A percentile compares a stretch with the other conserved stretches of the same genome.
Evolutionary conservation across 2,329 filamentous ascomycete genomes (phyloP).

Genomic region (Phaeosphaeria sp.): DNA sequence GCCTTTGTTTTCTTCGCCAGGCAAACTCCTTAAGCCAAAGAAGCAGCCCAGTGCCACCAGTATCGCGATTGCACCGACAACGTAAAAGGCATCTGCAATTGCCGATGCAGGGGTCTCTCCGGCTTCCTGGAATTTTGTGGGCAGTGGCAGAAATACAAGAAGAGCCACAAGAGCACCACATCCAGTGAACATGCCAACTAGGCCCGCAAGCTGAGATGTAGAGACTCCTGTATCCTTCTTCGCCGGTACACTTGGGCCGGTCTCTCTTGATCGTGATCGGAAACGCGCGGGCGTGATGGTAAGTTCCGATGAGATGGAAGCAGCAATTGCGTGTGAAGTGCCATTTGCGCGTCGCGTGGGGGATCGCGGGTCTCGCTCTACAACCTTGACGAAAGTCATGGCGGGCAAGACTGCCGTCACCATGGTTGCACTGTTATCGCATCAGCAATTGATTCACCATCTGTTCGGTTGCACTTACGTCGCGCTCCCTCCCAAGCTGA

Average conservation of each 20-base stretch:
- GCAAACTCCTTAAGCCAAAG: constrained; percentile 71
- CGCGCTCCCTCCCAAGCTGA: constrained; percentile 91
- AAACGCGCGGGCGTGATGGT: constrained; percentile 72
- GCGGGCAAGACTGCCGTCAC: constrained; percentile 91
- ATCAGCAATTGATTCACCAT: constrained; percentile 15
- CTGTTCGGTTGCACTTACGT: constrained; percentile 59
- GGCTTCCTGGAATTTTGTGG: constrained; percentile 75
- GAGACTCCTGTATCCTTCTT: constrained; percentile 46
- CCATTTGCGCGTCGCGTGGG: constrained; percentile 42
- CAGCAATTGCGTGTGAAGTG: constrained; percentile 64
- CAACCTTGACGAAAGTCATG: constrained; percentile 55
- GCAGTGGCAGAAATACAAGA: constrained; percentile 82
- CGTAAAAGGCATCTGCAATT: constrained; percentile 84
- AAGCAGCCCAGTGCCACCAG: constrained; percentile 77
- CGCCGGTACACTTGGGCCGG: constrained; percentile 9
- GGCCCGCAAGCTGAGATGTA: constrained; percentile 76
- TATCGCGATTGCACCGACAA: constrained; percentile 77
- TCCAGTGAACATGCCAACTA: constrained; percentile 91
- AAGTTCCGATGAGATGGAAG: constrained; percentile 74
- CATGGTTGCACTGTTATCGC: constrained; percentile 73
- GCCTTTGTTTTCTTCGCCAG: constrained; percentile 80
- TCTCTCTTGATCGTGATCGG: constrained; percentile 40
- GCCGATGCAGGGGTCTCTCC: constrained; percentile 77
- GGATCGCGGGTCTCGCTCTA: constrained; percentile 30
- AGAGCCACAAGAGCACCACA: constrained; percentile 89